These are phyloP conservation scores for Thymus quinquecostatus DNA, from an alignment of 257 asterid species.

Conservation along the genomic window DNA sequence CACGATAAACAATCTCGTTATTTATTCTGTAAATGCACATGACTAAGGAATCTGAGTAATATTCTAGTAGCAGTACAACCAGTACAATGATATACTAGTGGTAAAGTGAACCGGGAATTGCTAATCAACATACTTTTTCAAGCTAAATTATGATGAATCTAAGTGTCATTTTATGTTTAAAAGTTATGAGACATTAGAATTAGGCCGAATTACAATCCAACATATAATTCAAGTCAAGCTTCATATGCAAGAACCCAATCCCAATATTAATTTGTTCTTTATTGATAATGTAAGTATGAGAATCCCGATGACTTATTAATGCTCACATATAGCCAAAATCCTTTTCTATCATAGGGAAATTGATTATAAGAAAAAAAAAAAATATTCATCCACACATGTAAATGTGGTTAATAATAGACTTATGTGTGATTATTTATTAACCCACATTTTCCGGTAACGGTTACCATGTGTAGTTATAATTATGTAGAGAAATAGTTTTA, in stretches of 20 bases:
- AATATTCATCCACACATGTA: no score
- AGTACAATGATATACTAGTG: slow-evolving; percentile 19
- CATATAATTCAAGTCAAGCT: neutral
- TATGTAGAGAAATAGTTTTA: no score
- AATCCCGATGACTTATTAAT: no score
- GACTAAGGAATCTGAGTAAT: slow-evolving; percentile 15
- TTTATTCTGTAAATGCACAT: slow-evolving; percentile 66
- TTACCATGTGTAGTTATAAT: no score
- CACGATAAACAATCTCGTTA: slow-evolving; percentile 89
- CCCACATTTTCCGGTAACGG: no score
- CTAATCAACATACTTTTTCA: neutral
- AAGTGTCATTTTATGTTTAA: no score
- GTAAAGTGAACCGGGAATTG: neutral
- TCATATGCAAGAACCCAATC: neutral
- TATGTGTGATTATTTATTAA: no score
- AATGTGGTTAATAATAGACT: no score
- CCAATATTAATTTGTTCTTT: neutral
- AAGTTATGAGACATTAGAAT: neutral
- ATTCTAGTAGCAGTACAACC: neutral
- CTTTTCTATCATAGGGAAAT: no score
- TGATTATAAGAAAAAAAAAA: no score
- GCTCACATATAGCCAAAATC: no score
- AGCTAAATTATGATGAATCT: neutral
- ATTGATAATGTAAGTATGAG: neutral
- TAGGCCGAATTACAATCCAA: neutral